Evolutionary conservation across 2,329 filamentous ascomycete species (phyloP), one percentile per base, ranked within the genome.

Genomic region (Chalaropsis ovoidea): DNA sequence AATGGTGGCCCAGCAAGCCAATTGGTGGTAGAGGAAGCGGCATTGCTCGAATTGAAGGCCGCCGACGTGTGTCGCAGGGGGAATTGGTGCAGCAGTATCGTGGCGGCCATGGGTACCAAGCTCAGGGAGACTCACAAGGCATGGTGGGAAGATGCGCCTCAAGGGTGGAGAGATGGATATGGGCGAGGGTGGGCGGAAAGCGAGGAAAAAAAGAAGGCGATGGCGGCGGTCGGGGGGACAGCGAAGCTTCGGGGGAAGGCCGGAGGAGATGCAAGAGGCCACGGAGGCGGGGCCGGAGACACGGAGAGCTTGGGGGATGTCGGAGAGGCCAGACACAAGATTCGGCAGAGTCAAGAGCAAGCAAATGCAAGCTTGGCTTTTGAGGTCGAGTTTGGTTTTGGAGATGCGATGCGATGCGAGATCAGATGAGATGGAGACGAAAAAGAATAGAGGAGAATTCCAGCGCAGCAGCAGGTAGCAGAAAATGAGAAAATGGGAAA

Each of bases 121-220:
- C 31, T 58, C 63, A 52, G 64, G 67, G 52, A 52, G 56, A 75
- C 74, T 75, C 71, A 76, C 74, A 75, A 69, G 74, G 74, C 74
- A 75, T 76, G 56, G 47, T 61, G 62, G 43, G 47, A 47, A 47
- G 49, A 62, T 54, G 35, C 10, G 60, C 60, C 15, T 31, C 45
- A 62, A 56, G 54, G 47, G 27, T 31, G 47, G 27, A 60, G 63
- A 43, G 31, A 22, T 58, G 42, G n/a, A n/a, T 31, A 58, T 49
- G n/a, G n/a, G n/a, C n/a, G 22, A 31, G 19, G 61, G 8, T n/a
- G 17, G 27, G 43, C 24, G 39, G 24, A 45, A 35, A 58, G n/a
- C 11, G 19, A 24, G 52, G 35, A 56, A 39, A 43, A 42, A 60
- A n/a, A 35, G 24, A 45, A 35, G 24, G 27, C 42, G 6, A 47